phyloP scores from a whole-genome alignment of 2,329 filamentous ascomycete species.

The Aspergillus chevalieri region DNA sequence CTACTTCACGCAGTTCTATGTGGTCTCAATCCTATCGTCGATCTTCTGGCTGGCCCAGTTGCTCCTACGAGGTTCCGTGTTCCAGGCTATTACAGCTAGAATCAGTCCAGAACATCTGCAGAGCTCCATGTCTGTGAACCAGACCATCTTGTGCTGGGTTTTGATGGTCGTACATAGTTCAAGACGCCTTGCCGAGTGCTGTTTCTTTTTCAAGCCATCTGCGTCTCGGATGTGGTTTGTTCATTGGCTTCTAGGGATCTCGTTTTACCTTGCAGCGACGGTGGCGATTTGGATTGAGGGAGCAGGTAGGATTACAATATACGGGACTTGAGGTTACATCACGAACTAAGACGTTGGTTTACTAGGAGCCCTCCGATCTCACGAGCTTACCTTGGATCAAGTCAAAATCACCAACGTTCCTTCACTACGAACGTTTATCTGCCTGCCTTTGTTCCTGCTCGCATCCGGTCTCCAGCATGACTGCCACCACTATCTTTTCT shows the following conservation, averaged over 20 bases:
- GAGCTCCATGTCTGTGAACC: constrained; percentile 52
- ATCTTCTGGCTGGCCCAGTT: constrained; percentile 69
- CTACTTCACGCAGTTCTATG: constrained; percentile 88
- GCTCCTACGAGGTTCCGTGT: constrained; percentile 47
- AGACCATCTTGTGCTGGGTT: constrained; percentile 61
- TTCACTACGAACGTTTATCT: constrained; percentile 49
- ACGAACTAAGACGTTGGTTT: constrained; percentile 1
- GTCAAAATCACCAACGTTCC: constrained; percentile 35
- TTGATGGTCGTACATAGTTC: constrained; percentile 70
- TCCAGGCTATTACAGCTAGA: constrained; percentile 45
- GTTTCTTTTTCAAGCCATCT: constrained; percentile 59
- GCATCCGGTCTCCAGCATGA: constrained; percentile 69
- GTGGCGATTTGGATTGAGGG: constrained; percentile 81
- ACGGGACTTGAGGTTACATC: neutral
- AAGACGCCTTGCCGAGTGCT: constrained; percentile 71
- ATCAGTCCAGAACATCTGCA: constrained; percentile 29
- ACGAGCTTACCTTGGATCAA: constrained; percentile 29
- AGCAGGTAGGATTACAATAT: constrained; percentile 48
- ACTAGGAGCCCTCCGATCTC: constrained; percentile 27
- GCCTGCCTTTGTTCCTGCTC: constrained; percentile 59
- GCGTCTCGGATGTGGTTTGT: constrained; percentile 76
- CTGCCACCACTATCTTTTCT: constrained; percentile 64
- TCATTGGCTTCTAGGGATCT: constrained; percentile 73
- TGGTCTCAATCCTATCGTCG: constrained; percentile 62
- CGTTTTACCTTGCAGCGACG: constrained; percentile 69